Evolutionary conservation across 768 basidiomycete genomes (phyloP), one percentile per base, ranked within the genome.

Genomic region (Auricularia heimuer): DNA sequence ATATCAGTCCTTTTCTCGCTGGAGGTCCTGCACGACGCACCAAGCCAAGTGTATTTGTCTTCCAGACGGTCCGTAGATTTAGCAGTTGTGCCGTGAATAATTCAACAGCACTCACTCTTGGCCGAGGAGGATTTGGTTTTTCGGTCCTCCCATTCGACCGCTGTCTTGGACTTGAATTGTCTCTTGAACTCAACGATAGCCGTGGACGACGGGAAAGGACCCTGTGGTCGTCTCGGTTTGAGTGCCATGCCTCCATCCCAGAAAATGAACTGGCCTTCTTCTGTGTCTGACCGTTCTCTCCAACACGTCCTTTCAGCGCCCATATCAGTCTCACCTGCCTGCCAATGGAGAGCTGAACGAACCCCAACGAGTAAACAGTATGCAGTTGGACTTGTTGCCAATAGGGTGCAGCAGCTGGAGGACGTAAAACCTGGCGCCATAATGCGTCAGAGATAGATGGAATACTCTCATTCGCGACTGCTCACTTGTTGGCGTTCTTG

Each of bases 1-100:
- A 45, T 24, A 37, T 37, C 21, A 56, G 29, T 29, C 29, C 29
- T 62, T 12, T 4, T 12, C 61, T 24, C 58, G 34, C 4, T 33
- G 24, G 10, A 33, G 54, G n/a, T 62, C 24, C 51, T 42, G 6
- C 24, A 62, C 70, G 21, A 62, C 75, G 10, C 67, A 82, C 83
- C 84, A n/a, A 87, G 73, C 80, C 81, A 85, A 3, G 74, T 76
- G 65, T 86, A 86, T 76, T 86, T 86, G 29, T 83, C 85, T 84
- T 65, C 14, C 29, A 16, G n/a, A 29, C 29, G 36, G 36, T n/a
- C 18, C 54, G 7, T 10, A 51, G 44, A 21, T 47, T 7, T 16
- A 42, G 60, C 58, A 33, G 6, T 6, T 12, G 14, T 33, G 29
- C 29, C 29, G 2, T 29, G 29, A 29, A 29, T 29, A 29, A 29